Evolutionary conservation across 2,329 filamentous ascomycete species (phyloP).

Genomic region (Leptodontidium sp.): DNA sequence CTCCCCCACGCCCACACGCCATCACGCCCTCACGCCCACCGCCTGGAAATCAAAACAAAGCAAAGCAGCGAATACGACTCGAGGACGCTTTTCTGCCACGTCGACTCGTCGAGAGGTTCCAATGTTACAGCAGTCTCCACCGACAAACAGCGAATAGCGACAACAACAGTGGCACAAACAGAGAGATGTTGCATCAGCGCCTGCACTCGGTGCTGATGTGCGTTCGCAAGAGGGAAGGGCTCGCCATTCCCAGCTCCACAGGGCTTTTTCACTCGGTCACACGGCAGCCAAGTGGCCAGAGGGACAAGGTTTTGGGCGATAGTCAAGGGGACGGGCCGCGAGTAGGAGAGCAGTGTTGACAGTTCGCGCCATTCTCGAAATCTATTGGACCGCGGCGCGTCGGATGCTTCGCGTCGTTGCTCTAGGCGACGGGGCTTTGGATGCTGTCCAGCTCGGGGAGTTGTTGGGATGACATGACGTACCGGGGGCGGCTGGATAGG

Average conservation of each 20-base stretch:
- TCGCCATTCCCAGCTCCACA: constrained; percentile 1
- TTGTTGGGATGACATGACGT: constrained; percentile 15
- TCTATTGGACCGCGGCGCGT: constrained; percentile 24
- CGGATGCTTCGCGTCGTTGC: constrained; percentile 16
- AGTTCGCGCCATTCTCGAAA: not conserved
- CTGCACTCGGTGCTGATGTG: constrained; percentile 23
- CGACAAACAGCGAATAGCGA: constrained; percentile 26
- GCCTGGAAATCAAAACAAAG: constrained; percentile 24
- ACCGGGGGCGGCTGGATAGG: not conserved
- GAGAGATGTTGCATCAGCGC: constrained; percentile 27
- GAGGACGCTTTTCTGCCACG: constrained; percentile 23
- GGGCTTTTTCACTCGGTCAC: constrained; percentile 16
- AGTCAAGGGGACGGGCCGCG: constrained; percentile 28
- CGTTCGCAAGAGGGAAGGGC: constrained; percentile 13
- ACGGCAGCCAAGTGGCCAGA: constrained; percentile 6
- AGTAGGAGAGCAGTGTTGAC: constrained; percentile 23
- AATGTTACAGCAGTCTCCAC: constrained; percentile 12
- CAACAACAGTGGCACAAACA: constrained; percentile 15
- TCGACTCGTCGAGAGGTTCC: constrained; percentile 11
- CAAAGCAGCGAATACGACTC: constrained; percentile 17
- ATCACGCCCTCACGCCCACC: not conserved
- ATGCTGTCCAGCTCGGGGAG: not conserved
- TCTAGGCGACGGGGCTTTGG: constrained; percentile 14
- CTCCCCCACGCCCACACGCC: not conserved
- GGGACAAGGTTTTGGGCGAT: constrained; percentile 2